These are phyloP conservation scores for Trifolium repens DNA, from an alignment of 306 rosid genomes.

Conservation along the genomic window DNA sequence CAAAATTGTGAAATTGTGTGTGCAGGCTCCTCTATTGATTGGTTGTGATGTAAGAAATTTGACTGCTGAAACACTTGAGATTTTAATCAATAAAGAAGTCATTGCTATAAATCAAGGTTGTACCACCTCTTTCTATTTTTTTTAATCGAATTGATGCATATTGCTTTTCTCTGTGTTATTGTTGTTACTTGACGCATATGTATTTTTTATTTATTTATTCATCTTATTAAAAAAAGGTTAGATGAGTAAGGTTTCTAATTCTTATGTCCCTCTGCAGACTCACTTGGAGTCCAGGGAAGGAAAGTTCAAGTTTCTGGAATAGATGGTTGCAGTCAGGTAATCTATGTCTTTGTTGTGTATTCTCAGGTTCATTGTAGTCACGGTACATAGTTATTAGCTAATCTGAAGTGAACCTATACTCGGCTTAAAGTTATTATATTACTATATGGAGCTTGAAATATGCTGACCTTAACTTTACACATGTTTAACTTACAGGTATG, in stretches of 20 bases:
- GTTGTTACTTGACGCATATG: background rate
- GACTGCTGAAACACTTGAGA: constrained; percentile 70
- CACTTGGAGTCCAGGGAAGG: constrained; percentile 96
- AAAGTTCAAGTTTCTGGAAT: constrained; percentile 68
- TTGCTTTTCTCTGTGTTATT: constrained; percentile 16
- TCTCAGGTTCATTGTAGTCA: constrained; percentile 4
- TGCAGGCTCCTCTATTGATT: constrained; percentile 94
- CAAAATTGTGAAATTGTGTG: constrained; percentile 31
- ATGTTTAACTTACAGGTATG: constrained; percentile 64
- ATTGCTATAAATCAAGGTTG: constrained; percentile 93
- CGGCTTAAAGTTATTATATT: background rate
- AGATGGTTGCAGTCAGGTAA: constrained; percentile 77
- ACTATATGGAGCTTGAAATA: background rate
- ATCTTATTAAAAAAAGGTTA: constrained; percentile 24
- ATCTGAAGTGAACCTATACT: too few relatives aligned
- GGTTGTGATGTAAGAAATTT: constrained; percentile 87
- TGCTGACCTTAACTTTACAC: constrained; percentile 22
- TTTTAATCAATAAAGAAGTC: constrained; percentile 79
- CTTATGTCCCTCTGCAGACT: constrained; percentile 56
- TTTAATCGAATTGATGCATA: constrained; percentile 17
- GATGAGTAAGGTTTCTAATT: constrained; percentile 22
- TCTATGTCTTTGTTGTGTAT: background rate
- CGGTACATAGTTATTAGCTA: background rate
- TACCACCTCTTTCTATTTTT: constrained; percentile 19
- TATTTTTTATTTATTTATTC: constrained; percentile 9